These are phyloP conservation scores for Sporothrix variecibatus DNA, from an alignment of 2,329 filamentous ascomycete genomes.

Conservation along the genomic window DNA sequence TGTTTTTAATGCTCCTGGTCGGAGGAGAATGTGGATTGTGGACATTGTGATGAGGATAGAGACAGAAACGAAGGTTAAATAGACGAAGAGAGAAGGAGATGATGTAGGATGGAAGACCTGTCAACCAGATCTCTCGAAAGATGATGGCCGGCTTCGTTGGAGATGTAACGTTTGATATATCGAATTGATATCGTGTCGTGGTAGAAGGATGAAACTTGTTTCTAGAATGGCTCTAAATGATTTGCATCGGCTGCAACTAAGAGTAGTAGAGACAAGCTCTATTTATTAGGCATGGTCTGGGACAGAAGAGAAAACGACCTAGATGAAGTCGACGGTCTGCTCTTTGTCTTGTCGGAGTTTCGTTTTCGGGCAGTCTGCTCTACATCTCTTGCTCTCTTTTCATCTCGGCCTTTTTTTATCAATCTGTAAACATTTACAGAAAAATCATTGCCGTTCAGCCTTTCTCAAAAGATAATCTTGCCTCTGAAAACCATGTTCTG, in stretches of 20 bases:
- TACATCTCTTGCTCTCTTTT: neutral
- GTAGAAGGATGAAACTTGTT: neutral
- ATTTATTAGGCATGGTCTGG: neutral
- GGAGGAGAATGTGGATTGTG: neutral
- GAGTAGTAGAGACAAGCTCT: neutral
- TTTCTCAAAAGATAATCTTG: neutral
- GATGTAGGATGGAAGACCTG: too few relatives aligned
- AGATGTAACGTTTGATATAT: neutral
- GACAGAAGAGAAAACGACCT: neutral
- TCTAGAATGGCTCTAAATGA: neutral
- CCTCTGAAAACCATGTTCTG: neutral
- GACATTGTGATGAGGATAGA: neutral
- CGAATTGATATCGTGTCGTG: neutral
- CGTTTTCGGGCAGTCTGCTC: neutral
- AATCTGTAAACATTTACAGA: neutral
- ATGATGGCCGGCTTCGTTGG: neutral
- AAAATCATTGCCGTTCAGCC: neutral
- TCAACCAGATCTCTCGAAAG: too few relatives aligned
- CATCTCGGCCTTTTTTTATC: neutral
- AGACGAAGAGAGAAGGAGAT: neutral
- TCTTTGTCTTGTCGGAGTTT: slow-evolving; percentile 1
- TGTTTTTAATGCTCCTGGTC: neutral
- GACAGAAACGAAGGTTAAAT: neutral
- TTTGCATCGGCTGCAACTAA: neutral
- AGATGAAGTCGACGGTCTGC: neutral